Base-by-base conservation (phyloP, 1,139 yeast species). In the Pichia inconspicua region DNA sequence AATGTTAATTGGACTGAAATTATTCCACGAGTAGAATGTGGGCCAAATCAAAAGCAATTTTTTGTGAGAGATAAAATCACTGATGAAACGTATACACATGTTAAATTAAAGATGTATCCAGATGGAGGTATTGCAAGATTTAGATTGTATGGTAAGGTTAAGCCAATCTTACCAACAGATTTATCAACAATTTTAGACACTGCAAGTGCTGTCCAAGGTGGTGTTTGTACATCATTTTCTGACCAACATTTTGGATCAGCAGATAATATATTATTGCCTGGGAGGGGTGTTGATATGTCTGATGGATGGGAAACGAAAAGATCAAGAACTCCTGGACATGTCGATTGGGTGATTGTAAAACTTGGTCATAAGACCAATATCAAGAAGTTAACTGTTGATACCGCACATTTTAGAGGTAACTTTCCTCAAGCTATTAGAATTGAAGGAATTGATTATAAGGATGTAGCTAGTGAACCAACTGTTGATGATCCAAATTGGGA, bases 241-340 rank as follows among this genome's bases (percentile, higher is more conserved):
- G 97, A 90, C 68, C 95, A 90, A 68, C 97, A 89, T 68, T 90
- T 90, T 62, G 95, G 96, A 38, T 76, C 89, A 40, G 95, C 90
- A 38, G 94, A 85, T 65, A 90, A 90, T 67, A 72, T 90, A 55
- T 70, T 90, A 50, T 73, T 92, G 50, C 96, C 97, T 4, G 97
- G 97, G 11, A 78, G 97, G 54, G 98, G 98, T 43, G 78, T 75
- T 58, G 96, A 90, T 66, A 90, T 92, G 97, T 81, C 95, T 43
- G 97, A 92, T 62, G 98, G 98, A 15, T 90, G 97, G 97, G 97
- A 90, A 66, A 90, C 97, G n/a, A 79, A 79, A 57, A 78, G 97
- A 63, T 87, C 96, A 1, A 77, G 97, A 65, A 74, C 70, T 19
- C 77, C 82, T 4, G 90, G 87, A 40, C 97, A 90, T 65, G 80